Evolutionary conservation across 129 eudicot genomes (phyloP), one percentile per base, ranked within the genome.

Genomic region (Erigeron canadensis): DNA sequence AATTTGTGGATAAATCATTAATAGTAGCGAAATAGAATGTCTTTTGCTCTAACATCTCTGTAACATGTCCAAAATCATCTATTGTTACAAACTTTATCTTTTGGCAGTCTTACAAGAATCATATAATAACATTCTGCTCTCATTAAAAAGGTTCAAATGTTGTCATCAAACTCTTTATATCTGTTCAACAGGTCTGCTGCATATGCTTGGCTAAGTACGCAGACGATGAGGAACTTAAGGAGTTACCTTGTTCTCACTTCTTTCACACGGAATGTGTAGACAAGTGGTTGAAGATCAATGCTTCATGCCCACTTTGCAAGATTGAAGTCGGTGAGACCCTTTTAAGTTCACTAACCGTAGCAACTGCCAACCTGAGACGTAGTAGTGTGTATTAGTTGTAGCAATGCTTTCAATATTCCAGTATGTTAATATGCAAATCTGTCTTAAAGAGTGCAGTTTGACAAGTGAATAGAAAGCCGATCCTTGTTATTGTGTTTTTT

Each of bases 181-280:
- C 57, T 1, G 5, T 21, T 39, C 50, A 42, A 74, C 89, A 92
- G 98, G 95, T 82, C 56, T 92, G 98, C 74, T 92, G 98, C 80
- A 89, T 92, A 75, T 92, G 98, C 79, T 81, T 92, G 81, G 88
- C 95, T 18, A 92, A 87, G 75, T 92, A 89, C 63, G 91, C 80
- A 73, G 83, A 92, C 82, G 87, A 92, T 73, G 98, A 92, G 51
- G 98, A 92, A 78, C 84, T 92, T 12, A 81, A 87, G 77, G 98
- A 92, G 75, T 69, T 92, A 73, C 95, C 95, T 13, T 92, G 98
- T 74, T 69, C 85, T 40, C 98, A 92, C 76, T 83, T 92, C 77
- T 89, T 92, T 65, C 98, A 92, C 86, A 89, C 82, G 47, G 98
- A 89, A 23, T 92, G 98, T 41, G 96, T 92, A 38, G 98, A 92